Percentiles rank a stretch among this genome's conserved stretches.
Evolutionary conservation across 2,329 filamentous ascomycete species (phyloP).

Genomic region (Penicillium sp.): DNA sequence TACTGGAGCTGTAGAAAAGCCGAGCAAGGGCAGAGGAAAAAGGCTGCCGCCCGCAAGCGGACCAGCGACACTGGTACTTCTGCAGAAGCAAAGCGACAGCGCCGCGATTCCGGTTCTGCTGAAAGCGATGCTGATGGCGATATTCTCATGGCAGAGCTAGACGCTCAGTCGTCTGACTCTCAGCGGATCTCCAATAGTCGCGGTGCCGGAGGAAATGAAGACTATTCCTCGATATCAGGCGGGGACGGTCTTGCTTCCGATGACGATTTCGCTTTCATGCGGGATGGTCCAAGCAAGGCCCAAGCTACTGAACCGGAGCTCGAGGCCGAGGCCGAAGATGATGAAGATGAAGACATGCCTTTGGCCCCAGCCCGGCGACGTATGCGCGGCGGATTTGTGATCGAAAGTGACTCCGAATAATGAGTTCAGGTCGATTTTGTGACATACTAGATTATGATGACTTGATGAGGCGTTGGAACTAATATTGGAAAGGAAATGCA

Average conservation of each 20-base stretch:
- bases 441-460: conserved; percentile 19
- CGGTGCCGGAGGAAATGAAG: conserved; percentile 18
- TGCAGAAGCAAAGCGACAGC: conserved; percentile 32
- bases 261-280: conserved; percentile 36
- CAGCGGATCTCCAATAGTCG: conserved; percentile 18
- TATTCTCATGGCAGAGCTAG: conserved; percentile 31
- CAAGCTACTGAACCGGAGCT: conserved; percentile 10
- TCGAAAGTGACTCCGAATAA: conserved; percentile 47
- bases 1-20: conserved; percentile 35
- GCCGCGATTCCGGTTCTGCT: conserved; percentile 22
- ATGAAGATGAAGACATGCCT: conserved; percentile 35
- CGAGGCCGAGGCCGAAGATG: conserved; percentile 21
- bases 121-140: conserved; percentile 32
- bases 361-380: conserved; percentile 35
- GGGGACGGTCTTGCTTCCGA: conserved; percentile 37
- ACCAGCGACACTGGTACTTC: conserved; percentile 28
- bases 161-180: conserved; percentile 18
- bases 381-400: conserved; percentile 42
- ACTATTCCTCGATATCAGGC: conserved; percentile 28
- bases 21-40: conserved; percentile 32
- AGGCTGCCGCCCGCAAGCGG: conserved; percentile 30
- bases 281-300: conserved; percentile 23
- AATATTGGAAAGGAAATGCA: conserved; percentile 4
- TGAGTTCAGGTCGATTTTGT: neutral
- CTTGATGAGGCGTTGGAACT: conserved; percentile 29